phyloP scores from a whole-genome alignment of 306 rosid species.

The Astragalus glycyphyllos region DNA sequence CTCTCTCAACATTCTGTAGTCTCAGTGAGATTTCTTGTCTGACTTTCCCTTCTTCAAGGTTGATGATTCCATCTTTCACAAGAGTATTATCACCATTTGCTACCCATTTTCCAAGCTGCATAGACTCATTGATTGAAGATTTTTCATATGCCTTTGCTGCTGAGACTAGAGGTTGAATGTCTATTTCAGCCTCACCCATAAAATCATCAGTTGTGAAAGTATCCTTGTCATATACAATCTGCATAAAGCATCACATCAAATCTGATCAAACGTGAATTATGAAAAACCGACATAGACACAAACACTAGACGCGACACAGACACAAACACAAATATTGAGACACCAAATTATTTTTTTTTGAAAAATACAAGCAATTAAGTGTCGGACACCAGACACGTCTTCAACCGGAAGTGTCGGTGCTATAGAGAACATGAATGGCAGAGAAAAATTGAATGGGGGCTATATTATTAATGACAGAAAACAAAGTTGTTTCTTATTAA shows the following conservation, averaged over 20 bases:
- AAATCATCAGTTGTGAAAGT: slow-evolving; percentile 84
- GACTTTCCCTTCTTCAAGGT: slow-evolving; percentile 70
- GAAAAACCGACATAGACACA: too few relatives aligned
- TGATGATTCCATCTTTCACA: slow-evolving; percentile 70
- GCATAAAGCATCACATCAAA: slow-evolving; percentile 43
- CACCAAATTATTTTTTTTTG: too few relatives aligned
- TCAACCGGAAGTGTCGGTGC: too few relatives aligned
- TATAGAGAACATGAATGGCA: neutral
- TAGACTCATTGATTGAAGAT: slow-evolving; percentile 49
- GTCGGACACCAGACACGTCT: too few relatives aligned
- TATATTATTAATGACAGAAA: neutral
- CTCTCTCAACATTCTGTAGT: slow-evolving; percentile 87
- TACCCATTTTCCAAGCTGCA: slow-evolving; percentile 71
- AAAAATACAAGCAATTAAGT: too few relatives aligned
- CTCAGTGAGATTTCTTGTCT: slow-evolving; percentile 70
- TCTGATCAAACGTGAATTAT: slow-evolving; percentile 1
- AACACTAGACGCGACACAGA: too few relatives aligned
- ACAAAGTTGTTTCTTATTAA: neutral
- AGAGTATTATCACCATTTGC: slow-evolving; percentile 69
- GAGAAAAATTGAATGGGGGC: neutral
- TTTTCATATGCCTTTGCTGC: slow-evolving; percentile 82
- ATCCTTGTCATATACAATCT: slow-evolving; percentile 93
- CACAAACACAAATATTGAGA: too few relatives aligned
- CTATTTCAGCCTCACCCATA: slow-evolving; percentile 98
- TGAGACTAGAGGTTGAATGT: slow-evolving; percentile 77